Conservation (phyloP, 805 yeast genomes). For the Candida golubevii region DNA sequence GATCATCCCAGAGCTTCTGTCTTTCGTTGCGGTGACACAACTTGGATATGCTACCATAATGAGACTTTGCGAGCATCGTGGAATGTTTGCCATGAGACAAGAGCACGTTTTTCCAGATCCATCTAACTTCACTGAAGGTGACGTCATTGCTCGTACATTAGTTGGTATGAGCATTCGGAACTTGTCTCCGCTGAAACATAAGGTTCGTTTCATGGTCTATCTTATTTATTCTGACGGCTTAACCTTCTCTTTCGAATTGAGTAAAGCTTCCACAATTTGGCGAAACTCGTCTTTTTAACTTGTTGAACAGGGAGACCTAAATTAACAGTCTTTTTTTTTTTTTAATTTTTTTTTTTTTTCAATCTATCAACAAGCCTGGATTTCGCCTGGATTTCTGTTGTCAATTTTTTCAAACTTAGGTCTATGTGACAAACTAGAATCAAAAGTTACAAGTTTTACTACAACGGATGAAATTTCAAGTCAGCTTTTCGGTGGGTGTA, state of each 20-base stretch:
- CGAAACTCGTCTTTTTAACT: no score
- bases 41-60: constrained; percentile 35
- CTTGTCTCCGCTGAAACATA: constrained; percentile 16
- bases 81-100: constrained; percentile 40
- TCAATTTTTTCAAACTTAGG: no score
- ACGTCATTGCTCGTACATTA: constrained; percentile 28
- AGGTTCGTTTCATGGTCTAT: constrained; percentile 29
- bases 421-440: no score
- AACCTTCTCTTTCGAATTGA: constrained; percentile 14
- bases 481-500: no score
- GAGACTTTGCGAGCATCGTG: constrained; percentile 34
- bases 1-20: constrained; percentile 33
- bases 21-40: constrained; percentile 33
- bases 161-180: constrained; percentile 29
- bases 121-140: constrained; percentile 22
- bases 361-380: no score
- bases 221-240: constrained; percentile 33
- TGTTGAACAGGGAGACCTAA: no score
- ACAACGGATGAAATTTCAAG: no score
- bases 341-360: no score
- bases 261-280: neutral
- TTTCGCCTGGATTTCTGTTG: no score
- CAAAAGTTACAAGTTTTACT: no score
- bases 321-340: no score
- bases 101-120: constrained; percentile 40